These are phyloP conservation scores for Nakazawaea wickerhamii DNA, from an alignment of 805 yeast species.

Conservation along the genomic window DNA sequence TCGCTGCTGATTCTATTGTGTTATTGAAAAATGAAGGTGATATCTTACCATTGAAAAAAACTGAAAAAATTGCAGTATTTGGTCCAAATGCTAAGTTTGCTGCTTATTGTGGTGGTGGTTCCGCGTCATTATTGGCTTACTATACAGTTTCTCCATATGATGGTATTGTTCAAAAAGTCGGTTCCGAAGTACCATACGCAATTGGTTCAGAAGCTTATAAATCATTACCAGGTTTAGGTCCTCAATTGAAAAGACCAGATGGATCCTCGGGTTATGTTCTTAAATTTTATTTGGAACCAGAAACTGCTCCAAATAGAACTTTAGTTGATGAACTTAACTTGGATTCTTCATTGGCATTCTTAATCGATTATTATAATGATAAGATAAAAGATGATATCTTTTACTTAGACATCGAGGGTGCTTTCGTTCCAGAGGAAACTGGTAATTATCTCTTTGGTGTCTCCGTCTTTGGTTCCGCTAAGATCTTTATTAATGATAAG, in stretches of 20 bases:
- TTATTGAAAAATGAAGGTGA: constrained; percentile 47
- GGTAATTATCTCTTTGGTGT: constrained; percentile 50
- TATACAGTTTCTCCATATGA: constrained; percentile 42
- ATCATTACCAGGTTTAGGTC: constrained; percentile 12
- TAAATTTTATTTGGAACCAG: constrained; percentile 13
- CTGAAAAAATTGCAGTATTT: constrained; percentile 38
- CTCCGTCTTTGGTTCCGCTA: constrained; percentile 48
- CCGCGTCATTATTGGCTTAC: constrained; percentile 42
- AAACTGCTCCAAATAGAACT: constrained; percentile 19
- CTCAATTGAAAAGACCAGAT: constrained; percentile 11
- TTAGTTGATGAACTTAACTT: constrained; percentile 23
- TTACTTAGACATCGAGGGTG: constrained; percentile 40
- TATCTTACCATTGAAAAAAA: constrained; percentile 39
- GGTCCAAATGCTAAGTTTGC: constrained; percentile 50
- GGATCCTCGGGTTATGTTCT: constrained; percentile 10
- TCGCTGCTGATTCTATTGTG: constrained; percentile 50
- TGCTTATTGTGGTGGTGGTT: constrained; percentile 53
- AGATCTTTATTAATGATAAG: constrained; percentile 45
- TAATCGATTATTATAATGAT: constrained; percentile 21
- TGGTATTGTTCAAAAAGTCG: constrained; percentile 29
- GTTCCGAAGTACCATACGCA: constrained; percentile 6
- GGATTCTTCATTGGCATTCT: constrained; percentile 15
- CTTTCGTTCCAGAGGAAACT: constrained; percentile 39
- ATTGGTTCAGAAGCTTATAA: constrained; percentile 12
- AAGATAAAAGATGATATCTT: constrained; percentile 21